Evolutionary conservation across 805 yeast species (phyloP).

Genomic region (Sungouiella thailandica): DNA sequence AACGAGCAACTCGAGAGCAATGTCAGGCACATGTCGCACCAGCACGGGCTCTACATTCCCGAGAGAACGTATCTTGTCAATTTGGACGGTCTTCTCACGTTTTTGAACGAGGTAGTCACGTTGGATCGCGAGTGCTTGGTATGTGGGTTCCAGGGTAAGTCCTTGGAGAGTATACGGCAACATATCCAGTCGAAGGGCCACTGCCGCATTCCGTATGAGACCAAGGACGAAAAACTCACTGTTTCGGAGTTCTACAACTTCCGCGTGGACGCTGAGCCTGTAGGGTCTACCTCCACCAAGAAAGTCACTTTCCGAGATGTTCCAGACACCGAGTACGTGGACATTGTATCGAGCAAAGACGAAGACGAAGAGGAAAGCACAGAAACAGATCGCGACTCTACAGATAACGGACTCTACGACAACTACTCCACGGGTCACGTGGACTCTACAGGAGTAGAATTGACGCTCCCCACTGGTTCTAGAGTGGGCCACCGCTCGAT

Average conservation of each 20-base stretch:
- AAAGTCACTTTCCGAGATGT: constrained; percentile 23
- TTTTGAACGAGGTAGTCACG: constrained; percentile 33
- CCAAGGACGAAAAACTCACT: constrained; percentile 31
- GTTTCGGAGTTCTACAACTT: constrained; percentile 38
- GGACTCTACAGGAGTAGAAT: constrained; percentile 59
- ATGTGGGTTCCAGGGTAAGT: constrained; percentile 41
- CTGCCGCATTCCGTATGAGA: constrained; percentile 42
- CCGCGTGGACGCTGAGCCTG: constrained; percentile 13
- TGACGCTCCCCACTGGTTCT: constrained; percentile 72
- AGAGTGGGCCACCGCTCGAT: constrained; percentile 79
- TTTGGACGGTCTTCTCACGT: constrained; percentile 35
- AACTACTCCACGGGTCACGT: constrained; percentile 33
- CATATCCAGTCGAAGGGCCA: constrained; percentile 42
- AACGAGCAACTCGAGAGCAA: constrained; percentile 52
- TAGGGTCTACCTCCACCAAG: constrained; percentile 13
- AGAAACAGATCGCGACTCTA: too few species aligned
- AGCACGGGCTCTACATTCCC: constrained; percentile 85
- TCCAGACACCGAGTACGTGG: constrained; percentile 14
- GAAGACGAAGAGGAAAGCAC: constrained; percentile 4
- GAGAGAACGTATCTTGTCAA: constrained; percentile 68
- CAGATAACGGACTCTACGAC: constrained; percentile 14
- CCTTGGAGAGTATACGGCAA: constrained; percentile 38
- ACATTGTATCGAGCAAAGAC: constrained; percentile 4
- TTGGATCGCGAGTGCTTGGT: constrained; percentile 40
- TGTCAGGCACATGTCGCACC: constrained; percentile 68